phyloP scores from a whole-genome alignment of 2,329 filamentous ascomycete genomes.

The Cladorrhinum sp. region DNA sequence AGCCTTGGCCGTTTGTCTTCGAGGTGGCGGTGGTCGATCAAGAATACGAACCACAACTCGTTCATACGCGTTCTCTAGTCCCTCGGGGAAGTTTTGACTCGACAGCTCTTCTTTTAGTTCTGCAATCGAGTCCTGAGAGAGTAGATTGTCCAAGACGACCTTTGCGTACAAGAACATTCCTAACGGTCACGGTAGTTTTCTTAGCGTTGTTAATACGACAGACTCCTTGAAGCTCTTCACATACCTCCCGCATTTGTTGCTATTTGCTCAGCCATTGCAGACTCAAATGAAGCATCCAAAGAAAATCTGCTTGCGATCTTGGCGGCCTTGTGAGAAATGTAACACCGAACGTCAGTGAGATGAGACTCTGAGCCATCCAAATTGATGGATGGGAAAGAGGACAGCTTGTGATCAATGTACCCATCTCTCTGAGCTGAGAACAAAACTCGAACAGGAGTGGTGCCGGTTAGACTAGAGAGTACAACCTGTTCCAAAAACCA shows the following conservation, averaged over 20 bases:
- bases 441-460: background rate
- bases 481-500: background rate
- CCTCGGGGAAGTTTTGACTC: background rate
- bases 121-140: background rate
- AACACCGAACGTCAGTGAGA: background rate
- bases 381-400: background rate
- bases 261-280: background rate
- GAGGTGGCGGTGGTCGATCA: background rate
- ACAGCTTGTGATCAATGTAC: background rate
- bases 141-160: background rate
- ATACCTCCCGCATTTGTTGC: background rate
- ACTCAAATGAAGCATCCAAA: background rate
- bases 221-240: background rate
- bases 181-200: background rate
- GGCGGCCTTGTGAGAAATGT: background rate
- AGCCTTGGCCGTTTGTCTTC: background rate
- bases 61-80: background rate
- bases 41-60: background rate
- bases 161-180: constrained; percentile 3
- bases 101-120: constrained; percentile 2
- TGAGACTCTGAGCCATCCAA: background rate
- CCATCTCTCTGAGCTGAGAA: constrained; percentile 1
- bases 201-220: background rate
- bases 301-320: background rate
- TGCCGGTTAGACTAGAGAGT: background rate